Percentiles rank a stretch among this genome's conserved stretches.
phyloP scores from a whole-genome alignment of 345 rosid species.

The Zanthoxylum bungeanum region DNA sequence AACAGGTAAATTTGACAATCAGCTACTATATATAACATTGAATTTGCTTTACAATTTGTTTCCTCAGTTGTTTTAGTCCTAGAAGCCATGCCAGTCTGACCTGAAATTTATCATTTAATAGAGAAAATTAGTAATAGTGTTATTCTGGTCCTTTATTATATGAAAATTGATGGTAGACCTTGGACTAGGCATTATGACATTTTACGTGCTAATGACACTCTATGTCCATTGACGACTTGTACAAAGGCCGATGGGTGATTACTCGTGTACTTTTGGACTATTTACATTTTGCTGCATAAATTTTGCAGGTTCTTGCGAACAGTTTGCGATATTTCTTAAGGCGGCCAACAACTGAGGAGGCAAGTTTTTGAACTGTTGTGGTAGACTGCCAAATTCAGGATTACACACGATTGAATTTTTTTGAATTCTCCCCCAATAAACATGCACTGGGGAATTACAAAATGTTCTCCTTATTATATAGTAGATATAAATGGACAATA shows the following conservation, averaged over 20 bases:
- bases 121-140: background rate
- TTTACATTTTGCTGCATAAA: no score
- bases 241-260: background rate
- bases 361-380: conserved; percentile 51
- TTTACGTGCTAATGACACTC: background rate
- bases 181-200: background rate
- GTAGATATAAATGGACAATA: no score
- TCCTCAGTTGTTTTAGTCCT: no score
- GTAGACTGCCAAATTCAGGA: background rate
- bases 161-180: background rate
- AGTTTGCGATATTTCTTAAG: conserved; percentile 78
- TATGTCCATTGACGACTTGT: background rate
- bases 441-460: no score
- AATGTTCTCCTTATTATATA: no score
- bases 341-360: conserved; percentile 74
- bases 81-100: no score
- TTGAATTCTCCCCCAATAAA: no score
- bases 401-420: background rate
- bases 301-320: conserved; percentile 65
- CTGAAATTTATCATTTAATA: background rate
- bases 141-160: background rate
- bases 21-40: background rate
- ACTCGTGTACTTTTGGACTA: no score
- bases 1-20: conserved; percentile 49
- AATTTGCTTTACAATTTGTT: background rate